phyloP scores from a whole-genome alignment of 1,139 yeast genomes.

The Blastobotrys ciferrii region DNA sequence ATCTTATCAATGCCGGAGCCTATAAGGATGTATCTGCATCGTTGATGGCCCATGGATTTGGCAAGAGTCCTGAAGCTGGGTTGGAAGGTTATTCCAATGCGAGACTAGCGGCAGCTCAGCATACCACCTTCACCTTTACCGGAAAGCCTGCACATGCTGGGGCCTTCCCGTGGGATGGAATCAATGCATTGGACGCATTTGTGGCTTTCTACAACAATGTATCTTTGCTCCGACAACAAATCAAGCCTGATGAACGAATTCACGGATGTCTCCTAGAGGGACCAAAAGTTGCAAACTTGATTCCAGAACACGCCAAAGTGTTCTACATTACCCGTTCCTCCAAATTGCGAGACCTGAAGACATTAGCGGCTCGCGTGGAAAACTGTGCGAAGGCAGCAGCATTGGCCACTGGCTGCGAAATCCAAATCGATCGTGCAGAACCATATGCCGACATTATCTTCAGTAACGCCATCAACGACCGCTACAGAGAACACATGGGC shows the following conservation, averaged over 20 bases:
- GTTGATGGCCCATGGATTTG: constrained; percentile 29
- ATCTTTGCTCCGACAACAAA: constrained; percentile 15
- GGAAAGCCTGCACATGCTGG: constrained; percentile 17
- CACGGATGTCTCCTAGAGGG: constrained; percentile 16
- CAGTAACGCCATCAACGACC: not conserved
- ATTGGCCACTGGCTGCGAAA: constrained; percentile 10
- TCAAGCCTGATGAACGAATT: constrained; percentile 8
- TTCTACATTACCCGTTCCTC: constrained; percentile 3
- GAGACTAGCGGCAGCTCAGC: not conserved
- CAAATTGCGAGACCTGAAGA: not conserved
- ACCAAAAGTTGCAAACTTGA: constrained; percentile 14
- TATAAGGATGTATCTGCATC: constrained; percentile 28
- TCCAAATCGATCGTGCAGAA: constrained; percentile 3
- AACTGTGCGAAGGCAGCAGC: constrained; percentile 11
- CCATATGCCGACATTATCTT: constrained; percentile 8
- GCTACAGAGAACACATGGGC: constrained; percentile 2
- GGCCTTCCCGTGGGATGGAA: constrained; percentile 13
- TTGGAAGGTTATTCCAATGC: not conserved
- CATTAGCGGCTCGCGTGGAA: constrained; percentile 4
- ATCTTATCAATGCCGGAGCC: constrained; percentile 29
- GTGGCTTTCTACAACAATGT: constrained; percentile 12
- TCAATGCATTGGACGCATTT: constrained; percentile 17
- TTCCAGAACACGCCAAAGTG: constrained; percentile 13
- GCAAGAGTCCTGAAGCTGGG: not conserved
- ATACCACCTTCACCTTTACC: constrained; percentile 5